Evolutionary conservation across 202 grass and related monocot genomes (phyloP).

Genomic region (Zizania palustris): DNA sequence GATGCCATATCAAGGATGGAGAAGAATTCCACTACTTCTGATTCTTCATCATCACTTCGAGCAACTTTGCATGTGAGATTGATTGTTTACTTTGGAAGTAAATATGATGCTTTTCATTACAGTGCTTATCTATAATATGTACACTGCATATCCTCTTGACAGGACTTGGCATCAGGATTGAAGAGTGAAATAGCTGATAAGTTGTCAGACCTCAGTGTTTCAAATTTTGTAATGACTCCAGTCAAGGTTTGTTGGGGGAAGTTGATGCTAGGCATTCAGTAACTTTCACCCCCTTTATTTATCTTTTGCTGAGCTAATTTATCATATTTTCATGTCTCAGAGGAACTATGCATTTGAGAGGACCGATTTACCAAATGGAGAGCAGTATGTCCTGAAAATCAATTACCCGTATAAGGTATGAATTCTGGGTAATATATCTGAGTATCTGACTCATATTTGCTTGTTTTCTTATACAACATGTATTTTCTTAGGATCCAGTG

Average conservation of each 20-base stretch:
- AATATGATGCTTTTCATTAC: constrained; percentile 19
- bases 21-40: constrained; percentile 50
- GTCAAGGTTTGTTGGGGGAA: constrained; percentile 74
- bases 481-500: constrained; percentile 62
- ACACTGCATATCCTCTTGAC: constrained; percentile 44
- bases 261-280: neutral
- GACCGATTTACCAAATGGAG: constrained; percentile 73
- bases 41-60: constrained; percentile 58
- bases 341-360: constrained; percentile 98
- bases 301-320: constrained; percentile 32
- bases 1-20: constrained; percentile 54
- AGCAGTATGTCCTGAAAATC: constrained; percentile 98
- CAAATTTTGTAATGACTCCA: constrained; percentile 86
- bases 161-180: constrained; percentile 83
- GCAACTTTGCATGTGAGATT: constrained; percentile 76
- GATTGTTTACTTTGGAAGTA: constrained; percentile 36
- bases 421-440: constrained; percentile 8
- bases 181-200: constrained; percentile 87
- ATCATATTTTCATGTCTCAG: constrained; percentile 63
- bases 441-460: neutral
- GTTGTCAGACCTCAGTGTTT: constrained; percentile 83
- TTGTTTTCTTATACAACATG: neutral
- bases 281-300: constrained; percentile 14
- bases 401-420: constrained; percentile 94
- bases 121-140: constrained; percentile 38